phyloP scores from a whole-genome alignment of 2,329 filamentous ascomycete genomes.

The Fusarium praegraminearum region DNA sequence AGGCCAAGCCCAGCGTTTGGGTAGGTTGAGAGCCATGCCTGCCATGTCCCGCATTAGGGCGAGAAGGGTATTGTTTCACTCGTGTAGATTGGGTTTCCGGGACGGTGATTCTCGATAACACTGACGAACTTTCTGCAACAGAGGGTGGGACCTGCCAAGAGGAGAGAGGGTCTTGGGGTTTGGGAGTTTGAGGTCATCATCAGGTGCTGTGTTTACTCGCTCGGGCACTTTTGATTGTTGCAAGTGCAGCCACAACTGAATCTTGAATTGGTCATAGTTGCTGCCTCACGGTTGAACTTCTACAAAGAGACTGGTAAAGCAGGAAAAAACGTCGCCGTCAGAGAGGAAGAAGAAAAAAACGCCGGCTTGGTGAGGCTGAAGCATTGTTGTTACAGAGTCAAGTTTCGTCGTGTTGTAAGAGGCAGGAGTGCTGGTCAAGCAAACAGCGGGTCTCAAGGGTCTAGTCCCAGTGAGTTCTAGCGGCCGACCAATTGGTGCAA shows the following conservation, averaged over 20 bases:
- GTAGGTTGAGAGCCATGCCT: constrained; percentile 27
- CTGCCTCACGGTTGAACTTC: constrained; percentile 6
- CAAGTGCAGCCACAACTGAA: constrained; percentile 19
- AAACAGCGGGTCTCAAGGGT: constrained; percentile 21
- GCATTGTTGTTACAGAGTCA: constrained; percentile 61
- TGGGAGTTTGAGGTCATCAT: not conserved
- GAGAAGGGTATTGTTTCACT: constrained; percentile 40
- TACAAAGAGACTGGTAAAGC: constrained; percentile 7
- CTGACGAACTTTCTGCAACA: constrained; percentile 15
- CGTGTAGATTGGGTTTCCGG: constrained; percentile 23
- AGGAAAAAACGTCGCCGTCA: not conserved
- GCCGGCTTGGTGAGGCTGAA: constrained; percentile 51
- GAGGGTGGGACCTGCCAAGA: constrained; percentile 3
- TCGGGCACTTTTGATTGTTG: not conserved
- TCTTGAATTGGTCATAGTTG: constrained; percentile 1
- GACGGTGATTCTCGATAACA: constrained; percentile 6
- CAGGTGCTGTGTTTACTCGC: not conserved
- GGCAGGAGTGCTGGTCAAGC: constrained; percentile 40
- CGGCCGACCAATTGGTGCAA: constrained; percentile 15
- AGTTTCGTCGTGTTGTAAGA: constrained; percentile 56
- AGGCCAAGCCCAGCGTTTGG: constrained; percentile 32
- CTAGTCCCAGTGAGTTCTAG: constrained; percentile 27
- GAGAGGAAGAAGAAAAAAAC: not conserved
- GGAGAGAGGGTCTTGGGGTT: not conserved
- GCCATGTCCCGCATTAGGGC: constrained; percentile 34